phyloP scores from a whole-genome alignment of 208 protist genomes.

The Crithidia sp. region DNA sequence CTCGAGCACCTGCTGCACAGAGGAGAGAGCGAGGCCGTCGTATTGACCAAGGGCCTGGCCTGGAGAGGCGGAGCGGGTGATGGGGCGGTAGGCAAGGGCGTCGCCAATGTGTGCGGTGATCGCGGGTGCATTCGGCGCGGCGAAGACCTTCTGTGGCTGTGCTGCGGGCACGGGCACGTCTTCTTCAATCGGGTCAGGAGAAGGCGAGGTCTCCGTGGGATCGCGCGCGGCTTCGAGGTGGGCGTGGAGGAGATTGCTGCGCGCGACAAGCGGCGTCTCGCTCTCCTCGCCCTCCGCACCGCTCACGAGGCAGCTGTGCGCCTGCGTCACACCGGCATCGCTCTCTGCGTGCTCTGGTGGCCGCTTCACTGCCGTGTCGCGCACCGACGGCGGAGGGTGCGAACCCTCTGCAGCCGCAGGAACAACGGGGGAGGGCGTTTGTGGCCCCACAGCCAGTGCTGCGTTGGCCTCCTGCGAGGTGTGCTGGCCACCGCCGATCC shows the following conservation, averaged over 20 bases:
- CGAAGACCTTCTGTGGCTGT: not conserved
- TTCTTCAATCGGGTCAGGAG: slow-evolving; percentile 9
- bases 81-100: slow-evolving; percentile 32
- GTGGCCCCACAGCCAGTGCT: not conserved
- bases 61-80: slow-evolving; percentile 63
- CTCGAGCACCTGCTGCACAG: slow-evolving; percentile 57
- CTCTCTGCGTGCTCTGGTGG: not conserved
- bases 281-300: not conserved
- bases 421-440: too few relatives aligned
- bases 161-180: not conserved
- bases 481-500: too few relatives aligned
- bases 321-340: not conserved
- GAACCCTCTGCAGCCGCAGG: not conserved
- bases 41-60: slow-evolving; percentile 51
- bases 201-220: slow-evolving; percentile 20
- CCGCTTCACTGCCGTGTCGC: slow-evolving; percentile 12
- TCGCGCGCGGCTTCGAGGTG: not conserved
- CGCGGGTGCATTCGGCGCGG: not conserved
- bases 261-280: not conserved
- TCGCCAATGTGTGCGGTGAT: not conserved
- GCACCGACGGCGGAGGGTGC: not conserved
- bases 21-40: slow-evolving; percentile 41
- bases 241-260: not conserved
- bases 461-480: not conserved
- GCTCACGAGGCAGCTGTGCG: not conserved